A percentile compares a stretch with the other conserved stretches of the same genome.
These are phyloP conservation scores for Trichocladium uniseriatum DNA, from an alignment of 495 filamentous ascomycete genomes.

Conservation along the genomic window DNA sequence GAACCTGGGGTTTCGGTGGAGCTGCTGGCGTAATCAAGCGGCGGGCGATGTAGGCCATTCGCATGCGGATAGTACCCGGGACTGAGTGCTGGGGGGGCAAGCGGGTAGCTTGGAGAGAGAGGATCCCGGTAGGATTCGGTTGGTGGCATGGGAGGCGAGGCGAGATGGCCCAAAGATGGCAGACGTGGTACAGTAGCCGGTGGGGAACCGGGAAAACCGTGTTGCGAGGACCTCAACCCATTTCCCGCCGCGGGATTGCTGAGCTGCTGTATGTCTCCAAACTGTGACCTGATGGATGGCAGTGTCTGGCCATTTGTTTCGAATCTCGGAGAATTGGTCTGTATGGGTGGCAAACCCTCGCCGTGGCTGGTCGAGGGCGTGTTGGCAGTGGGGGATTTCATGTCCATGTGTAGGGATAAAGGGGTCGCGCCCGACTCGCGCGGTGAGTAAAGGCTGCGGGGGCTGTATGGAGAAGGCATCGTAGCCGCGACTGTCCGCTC, in stretches of 20 bases:
- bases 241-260: constrained; percentile 45
- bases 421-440: constrained; percentile 21
- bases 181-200: constrained; percentile 15
- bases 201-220: constrained; percentile 18
- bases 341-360: constrained; percentile 43
- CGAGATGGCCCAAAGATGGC: constrained; percentile 18
- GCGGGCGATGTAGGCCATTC: constrained; percentile 13
- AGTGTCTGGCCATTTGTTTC: constrained; percentile 34
- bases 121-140: constrained; percentile 20
- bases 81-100: constrained; percentile 1
- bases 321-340: constrained; percentile 37
- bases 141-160: constrained; percentile 31
- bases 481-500: constrained; percentile 9
- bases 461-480: constrained; percentile 7
- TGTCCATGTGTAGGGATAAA: constrained; percentile 14
- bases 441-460: constrained; percentile 21
- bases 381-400: constrained; percentile 24
- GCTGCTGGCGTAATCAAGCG: constrained; percentile 17
- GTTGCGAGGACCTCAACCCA: constrained; percentile 22
- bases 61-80: constrained; percentile 10
- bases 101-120: constrained; percentile 15
- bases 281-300: constrained; percentile 37
- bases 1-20: constrained; percentile 26
- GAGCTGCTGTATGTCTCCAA: constrained; percentile 45
- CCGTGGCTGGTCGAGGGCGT: constrained; percentile 23